Evolutionary conservation across 345 rosid species (phyloP).

Genomic region (Carallia brachiata): DNA sequence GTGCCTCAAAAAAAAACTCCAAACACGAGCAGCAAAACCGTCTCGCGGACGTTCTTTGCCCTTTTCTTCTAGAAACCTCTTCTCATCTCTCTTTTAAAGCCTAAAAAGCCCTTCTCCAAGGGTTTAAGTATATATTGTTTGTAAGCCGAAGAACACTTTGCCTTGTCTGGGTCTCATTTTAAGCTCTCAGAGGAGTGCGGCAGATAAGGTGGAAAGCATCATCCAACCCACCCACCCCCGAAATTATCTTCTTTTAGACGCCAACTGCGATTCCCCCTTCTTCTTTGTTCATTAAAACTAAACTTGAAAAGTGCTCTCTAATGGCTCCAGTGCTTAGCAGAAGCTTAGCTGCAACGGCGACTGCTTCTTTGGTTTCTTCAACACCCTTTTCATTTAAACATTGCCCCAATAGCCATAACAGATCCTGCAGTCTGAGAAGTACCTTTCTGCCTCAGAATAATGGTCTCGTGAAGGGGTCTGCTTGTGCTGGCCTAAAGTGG

Average conservation of each 20-base stretch:
- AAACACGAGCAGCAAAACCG: neutral
- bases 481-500: conserved; percentile 55
- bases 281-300: neutral
- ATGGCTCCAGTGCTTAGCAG: conserved; percentile 84
- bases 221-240: neutral
- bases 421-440: conserved; percentile 36
- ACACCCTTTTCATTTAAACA: conserved; percentile 39
- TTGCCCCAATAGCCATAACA: conserved; percentile 10
- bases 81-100: conserved; percentile 16
- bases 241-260: neutral
- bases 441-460: conserved; percentile 42
- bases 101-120: conserved; percentile 33
- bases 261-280: too few species aligned
- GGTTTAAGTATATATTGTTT: conserved; percentile 34
- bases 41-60: too few species aligned
- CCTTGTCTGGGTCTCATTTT: neutral
- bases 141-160: neutral
- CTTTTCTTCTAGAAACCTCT: conserved; percentile 46
- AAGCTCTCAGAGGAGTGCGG: neutral
- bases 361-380: conserved; percentile 50
- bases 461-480: conserved; percentile 41
- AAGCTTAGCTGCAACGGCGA: conserved; percentile 44
- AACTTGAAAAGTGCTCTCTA: neutral
- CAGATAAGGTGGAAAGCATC: too few species aligned
- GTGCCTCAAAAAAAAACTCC: conserved; percentile 14